Conservation (phyloP, 192 early-diverging fungal species). For the Cladochytrium replicatum region DNA sequence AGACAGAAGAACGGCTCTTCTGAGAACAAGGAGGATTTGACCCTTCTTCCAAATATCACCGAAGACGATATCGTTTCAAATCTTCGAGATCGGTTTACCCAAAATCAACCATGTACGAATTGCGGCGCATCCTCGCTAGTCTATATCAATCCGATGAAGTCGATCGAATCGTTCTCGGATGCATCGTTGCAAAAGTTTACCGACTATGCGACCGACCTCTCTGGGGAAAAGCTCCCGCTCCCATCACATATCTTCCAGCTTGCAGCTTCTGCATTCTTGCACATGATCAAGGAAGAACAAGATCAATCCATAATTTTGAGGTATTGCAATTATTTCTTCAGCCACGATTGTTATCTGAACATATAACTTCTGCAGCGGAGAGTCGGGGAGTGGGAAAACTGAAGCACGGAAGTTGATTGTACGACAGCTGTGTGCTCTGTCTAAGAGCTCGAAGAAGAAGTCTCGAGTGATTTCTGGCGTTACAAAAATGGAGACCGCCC, state of each 20-base stretch:
- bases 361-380: not conserved
- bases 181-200: constrained; percentile 58
- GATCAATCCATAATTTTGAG: constrained; percentile 16
- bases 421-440: not conserved
- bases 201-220: constrained; percentile 21
- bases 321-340: not conserved
- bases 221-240: constrained; percentile 17
- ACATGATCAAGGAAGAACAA: constrained; percentile 14
- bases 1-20: too few species aligned
- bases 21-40: constrained; percentile 27
- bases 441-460: constrained; percentile 39
- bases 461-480: constrained; percentile 62
- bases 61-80: constrained; percentile 17
- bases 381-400: not conserved
- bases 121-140: constrained; percentile 62
- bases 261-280: constrained; percentile 18
- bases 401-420: not conserved
- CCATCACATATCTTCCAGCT: constrained; percentile 16
- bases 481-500: constrained; percentile 53
- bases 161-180: constrained; percentile 51
- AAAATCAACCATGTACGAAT: constrained; percentile 27
- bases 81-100: constrained; percentile 20
- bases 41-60: constrained; percentile 12
- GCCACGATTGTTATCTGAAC: not conserved
- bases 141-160: constrained; percentile 68